Base-by-base conservation (phyloP, 768 basidiomycete genomes). In the Kondoa subrosea region DNA sequence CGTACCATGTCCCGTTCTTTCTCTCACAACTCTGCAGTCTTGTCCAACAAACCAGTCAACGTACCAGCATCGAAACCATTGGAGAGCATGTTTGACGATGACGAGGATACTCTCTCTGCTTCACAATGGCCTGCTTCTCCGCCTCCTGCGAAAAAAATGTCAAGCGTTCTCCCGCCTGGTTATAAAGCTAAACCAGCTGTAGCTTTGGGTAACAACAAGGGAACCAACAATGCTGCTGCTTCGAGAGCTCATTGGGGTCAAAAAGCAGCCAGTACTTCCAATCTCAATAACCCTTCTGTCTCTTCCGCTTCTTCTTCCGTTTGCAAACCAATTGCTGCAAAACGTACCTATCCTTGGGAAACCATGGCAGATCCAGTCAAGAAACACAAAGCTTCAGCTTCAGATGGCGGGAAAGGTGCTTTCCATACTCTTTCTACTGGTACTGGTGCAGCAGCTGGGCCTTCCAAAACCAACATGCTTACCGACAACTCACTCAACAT, bases 401-500 rank as follows among this genome's bases (percentile, higher is more conserved):
- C n/a, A n/a, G 12, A 8, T 50, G 21, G 21, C 40, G 61, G 34
- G 3, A 63, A 63, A 32, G 30, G 61, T 32, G 61, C 30, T 27
- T 63, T 31, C 61, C 61, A 63, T 33, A 32, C 30, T 33, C 61
- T 63, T 33, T 25, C 25, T 26, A 60, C 30, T 25, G 17, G 29
- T 12, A 33, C 3, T 12, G 21, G 17, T 16, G 14, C 15, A 3
- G 16, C 61, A 12, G 14, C 61, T 32, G 33, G 29, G 17, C 25
- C 25, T 14, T 29, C 26, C 16, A 30, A 17, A 12, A 31, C 61
- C 61, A 63, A 16, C 27, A 3, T 63, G 29, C 21, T 29, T 3
- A 63, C 29, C 29, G 27, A 17, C 26, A 29, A 27, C 16, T 21
- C 27, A 21, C 60, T 76, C 65, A 76, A 76, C 68, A 78, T 78